These are phyloP conservation scores for Sechiopsis laciniata DNA, from an alignment of 306 rosid species.

Conservation along the genomic window DNA sequence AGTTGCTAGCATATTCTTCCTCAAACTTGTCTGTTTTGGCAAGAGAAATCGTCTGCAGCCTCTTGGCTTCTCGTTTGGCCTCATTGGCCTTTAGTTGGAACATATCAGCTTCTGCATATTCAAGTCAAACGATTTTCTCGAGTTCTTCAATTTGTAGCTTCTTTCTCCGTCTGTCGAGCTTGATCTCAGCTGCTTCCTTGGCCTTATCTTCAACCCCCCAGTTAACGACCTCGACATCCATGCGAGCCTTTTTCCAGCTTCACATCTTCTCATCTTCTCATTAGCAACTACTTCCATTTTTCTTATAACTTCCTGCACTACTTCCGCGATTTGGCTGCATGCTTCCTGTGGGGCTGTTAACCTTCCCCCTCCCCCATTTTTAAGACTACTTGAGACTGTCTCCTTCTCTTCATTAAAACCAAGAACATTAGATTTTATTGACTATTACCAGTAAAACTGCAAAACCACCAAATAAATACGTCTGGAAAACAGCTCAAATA, in stretches of 20 bases:
- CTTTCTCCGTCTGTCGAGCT: slow-evolving; percentile 74
- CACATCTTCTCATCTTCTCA: slow-evolving; percentile 62
- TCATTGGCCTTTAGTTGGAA: slow-evolving; percentile 89
- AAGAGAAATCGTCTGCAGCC: slow-evolving; percentile 82
- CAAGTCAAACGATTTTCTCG: slow-evolving; percentile 92
- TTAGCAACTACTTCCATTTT: slow-evolving; percentile 99
- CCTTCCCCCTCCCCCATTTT: slow-evolving; percentile 81
- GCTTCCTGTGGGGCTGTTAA: slow-evolving; percentile 94
- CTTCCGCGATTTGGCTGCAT: slow-evolving; percentile 85
- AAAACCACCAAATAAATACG: neutral
- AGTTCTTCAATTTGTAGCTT: slow-evolving; percentile 81
- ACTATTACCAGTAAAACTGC: neutral
- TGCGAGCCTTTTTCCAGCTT: slow-evolving; percentile 82
- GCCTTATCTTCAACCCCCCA: slow-evolving; percentile 82
- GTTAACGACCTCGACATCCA: slow-evolving; percentile 79
- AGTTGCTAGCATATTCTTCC: slow-evolving; percentile 87
- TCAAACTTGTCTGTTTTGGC: slow-evolving; percentile 95
- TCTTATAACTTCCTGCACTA: slow-evolving; percentile 86
- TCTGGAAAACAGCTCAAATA: neutral
- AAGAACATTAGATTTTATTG: slow-evolving; percentile 16
- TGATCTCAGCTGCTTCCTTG: slow-evolving; percentile 77
- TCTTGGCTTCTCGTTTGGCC: slow-evolving; percentile 91
- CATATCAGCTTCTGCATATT: slow-evolving; percentile 94
- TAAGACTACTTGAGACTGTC: slow-evolving; percentile 58
- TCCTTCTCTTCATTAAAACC: slow-evolving; percentile 70